These are phyloP conservation scores for Rosa multiflora DNA, from an alignment of 306 rosid genomes.

Conservation along the genomic window DNA sequence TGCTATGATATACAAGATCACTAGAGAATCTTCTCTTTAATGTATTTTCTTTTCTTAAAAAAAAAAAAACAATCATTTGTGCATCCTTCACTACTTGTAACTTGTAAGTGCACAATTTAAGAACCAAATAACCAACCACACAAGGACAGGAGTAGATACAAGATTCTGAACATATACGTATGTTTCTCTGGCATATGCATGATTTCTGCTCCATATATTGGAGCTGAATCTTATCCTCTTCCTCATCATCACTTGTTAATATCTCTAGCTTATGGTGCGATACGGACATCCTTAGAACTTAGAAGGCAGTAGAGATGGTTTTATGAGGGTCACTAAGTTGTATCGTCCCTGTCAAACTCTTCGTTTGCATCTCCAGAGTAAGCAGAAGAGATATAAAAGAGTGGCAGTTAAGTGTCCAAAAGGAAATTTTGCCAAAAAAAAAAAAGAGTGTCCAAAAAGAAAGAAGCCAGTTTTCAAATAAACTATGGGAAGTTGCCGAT, in stretches of 20 bases:
- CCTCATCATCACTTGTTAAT: background rate
- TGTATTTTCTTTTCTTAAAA: too few species aligned
- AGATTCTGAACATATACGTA: too few species aligned
- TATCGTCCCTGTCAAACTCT: slow-evolving; percentile 79
- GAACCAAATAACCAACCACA: too few species aligned
- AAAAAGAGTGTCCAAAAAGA: background rate
- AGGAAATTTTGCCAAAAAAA: background rate
- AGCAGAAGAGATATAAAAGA: slow-evolving; percentile 50
- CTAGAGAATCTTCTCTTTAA: too few species aligned
- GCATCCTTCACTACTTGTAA: too few species aligned
- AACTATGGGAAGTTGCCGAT: background rate
- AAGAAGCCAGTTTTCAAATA: background rate
- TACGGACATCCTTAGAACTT: background rate
- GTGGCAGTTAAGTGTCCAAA: background rate
- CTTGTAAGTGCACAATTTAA: too few species aligned
- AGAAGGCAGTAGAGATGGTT: slow-evolving; percentile 60
- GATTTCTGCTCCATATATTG: background rate
- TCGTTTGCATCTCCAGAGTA: slow-evolving; percentile 64
- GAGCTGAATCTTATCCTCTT: background rate
- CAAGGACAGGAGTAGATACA: too few species aligned
- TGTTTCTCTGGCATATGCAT: background rate
- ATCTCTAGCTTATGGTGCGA: background rate
- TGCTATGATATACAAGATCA: too few species aligned
- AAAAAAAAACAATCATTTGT: too few species aligned
- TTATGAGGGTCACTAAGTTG: slow-evolving; percentile 61